phyloP scores from a whole-genome alignment of 1,284 basidiomycete genomes.

The Cutaneotrichosporon sp. region DNA sequence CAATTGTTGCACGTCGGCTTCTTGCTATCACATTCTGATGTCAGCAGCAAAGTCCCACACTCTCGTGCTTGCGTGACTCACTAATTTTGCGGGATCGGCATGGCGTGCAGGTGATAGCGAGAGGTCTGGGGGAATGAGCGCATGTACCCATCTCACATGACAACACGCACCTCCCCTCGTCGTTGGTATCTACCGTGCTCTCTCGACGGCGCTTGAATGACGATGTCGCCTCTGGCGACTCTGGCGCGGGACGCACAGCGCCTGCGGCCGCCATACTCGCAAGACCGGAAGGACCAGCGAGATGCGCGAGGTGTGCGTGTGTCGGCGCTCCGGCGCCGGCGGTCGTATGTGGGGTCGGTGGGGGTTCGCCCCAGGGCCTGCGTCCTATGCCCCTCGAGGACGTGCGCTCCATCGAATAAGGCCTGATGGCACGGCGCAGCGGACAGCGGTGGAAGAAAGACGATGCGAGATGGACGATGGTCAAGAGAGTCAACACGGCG shows the following conservation, averaged over 20 bases:
- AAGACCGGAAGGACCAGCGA: background rate
- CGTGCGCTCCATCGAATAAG: too few species aligned
- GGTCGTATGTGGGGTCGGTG: background rate
- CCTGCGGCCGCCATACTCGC: too few species aligned
- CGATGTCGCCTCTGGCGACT: too few species aligned
- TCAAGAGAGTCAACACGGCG: too few species aligned
- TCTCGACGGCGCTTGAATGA: background rate
- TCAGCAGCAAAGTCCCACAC: background rate
- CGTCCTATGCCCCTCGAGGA: too few species aligned
- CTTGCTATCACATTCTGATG: conserved; percentile 40
- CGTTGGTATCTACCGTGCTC: background rate
- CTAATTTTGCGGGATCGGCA: conserved; percentile 21
- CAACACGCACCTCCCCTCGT: conserved; percentile 1
- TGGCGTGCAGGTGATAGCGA: conserved; percentile 20
- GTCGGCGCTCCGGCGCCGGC: background rate
- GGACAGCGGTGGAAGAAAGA: too few species aligned
- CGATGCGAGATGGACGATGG: too few species aligned
- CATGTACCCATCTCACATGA: too few species aligned
- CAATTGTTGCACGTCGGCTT: conserved; percentile 48
- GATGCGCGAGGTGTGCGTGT: background rate
- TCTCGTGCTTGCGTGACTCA: background rate
- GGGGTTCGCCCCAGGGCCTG: background rate
- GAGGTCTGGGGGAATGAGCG: too few species aligned
- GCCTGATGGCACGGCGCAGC: too few species aligned
- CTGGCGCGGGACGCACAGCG: too few species aligned